These are phyloP conservation scores for Pythium grandisporangium DNA, from an alignment of 352 stramenopile genomes.

Conservation along the genomic window DNA sequence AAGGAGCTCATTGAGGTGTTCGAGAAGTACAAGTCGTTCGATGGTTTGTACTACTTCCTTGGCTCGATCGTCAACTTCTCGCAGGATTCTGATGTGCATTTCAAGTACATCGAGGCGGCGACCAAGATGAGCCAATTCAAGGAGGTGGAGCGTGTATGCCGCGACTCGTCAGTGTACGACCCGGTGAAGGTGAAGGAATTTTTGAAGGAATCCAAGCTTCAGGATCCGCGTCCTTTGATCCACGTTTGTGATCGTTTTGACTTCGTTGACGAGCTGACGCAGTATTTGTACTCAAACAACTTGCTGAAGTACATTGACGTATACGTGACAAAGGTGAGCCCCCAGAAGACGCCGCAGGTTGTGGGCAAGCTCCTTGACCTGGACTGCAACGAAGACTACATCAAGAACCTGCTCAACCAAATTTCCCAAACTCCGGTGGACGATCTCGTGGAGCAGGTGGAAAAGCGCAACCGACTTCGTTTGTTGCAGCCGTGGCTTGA, in stretches of 20 bases:
- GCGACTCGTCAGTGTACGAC: slow-evolving; percentile 99
- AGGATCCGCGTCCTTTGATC: slow-evolving; percentile 98
- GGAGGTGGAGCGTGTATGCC: slow-evolving; percentile 98
- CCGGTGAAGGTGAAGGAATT: slow-evolving; percentile 99
- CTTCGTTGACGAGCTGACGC: slow-evolving; percentile 99
- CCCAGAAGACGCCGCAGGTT: slow-evolving; percentile 97
- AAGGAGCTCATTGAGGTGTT: slow-evolving; percentile 98
- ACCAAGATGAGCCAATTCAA: slow-evolving; percentile 99
- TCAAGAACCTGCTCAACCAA: slow-evolving; percentile 99
- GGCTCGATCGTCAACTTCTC: slow-evolving; percentile 98
- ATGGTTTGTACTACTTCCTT: slow-evolving; percentile 99
- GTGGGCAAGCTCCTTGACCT: slow-evolving; percentile 98
- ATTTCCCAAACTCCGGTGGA: slow-evolving; percentile 93
- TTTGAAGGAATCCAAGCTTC: slow-evolving; percentile 98
- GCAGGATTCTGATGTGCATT: slow-evolving; percentile 97
- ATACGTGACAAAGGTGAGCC: slow-evolving; percentile 97
- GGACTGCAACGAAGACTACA: slow-evolving; percentile 99
- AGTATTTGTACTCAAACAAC: slow-evolving; percentile 99
- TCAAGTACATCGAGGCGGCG: slow-evolving; percentile 99
- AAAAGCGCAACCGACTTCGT: slow-evolving; percentile 98
- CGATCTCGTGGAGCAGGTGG: slow-evolving; percentile 97
- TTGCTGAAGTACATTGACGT: slow-evolving; percentile 99
- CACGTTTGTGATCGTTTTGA: slow-evolving; percentile 99
- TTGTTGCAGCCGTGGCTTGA: slow-evolving; percentile 99
- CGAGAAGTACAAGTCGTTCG: slow-evolving; percentile 98